These are phyloP conservation scores for Saxophila tyrrhenica DNA, from an alignment of 495 filamentous ascomycete genomes.

Conservation along the genomic window DNA sequence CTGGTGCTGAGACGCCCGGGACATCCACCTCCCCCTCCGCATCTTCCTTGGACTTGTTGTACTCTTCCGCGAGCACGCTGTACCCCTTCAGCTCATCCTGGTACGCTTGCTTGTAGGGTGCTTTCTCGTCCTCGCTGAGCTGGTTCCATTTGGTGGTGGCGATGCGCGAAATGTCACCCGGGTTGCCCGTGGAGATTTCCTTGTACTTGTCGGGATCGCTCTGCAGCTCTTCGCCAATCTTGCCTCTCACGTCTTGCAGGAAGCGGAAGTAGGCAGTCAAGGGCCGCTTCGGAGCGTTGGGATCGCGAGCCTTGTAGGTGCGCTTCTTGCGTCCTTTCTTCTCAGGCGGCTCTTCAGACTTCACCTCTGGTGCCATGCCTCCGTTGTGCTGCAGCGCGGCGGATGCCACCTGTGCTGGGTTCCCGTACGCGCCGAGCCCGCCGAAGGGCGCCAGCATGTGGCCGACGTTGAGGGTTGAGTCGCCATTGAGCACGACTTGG, in stretches of 20 bases:
- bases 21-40: slow-evolving; percentile 1
- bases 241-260: slow-evolving; percentile 67
- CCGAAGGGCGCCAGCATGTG: slow-evolving; percentile 18
- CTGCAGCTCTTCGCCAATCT: slow-evolving; percentile 67
- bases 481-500: slow-evolving; percentile 53
- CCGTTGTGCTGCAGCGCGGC: slow-evolving; percentile 2
- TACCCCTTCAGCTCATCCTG: slow-evolving; percentile 14
- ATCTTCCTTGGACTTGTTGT: slow-evolving; percentile 4
- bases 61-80: slow-evolving; percentile 3
- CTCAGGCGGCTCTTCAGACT: neutral
- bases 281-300: slow-evolving; percentile 87
- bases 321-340: slow-evolving; percentile 47
- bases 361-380: neutral
- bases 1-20: neutral
- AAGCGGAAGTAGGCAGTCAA: slow-evolving; percentile 91
- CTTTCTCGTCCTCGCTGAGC: slow-evolving; percentile 60
- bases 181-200: slow-evolving; percentile 38
- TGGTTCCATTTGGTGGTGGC: slow-evolving; percentile 69
- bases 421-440: slow-evolving; percentile 1
- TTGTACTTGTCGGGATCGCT: slow-evolving; percentile 24
- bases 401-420: slow-evolving; percentile 9
- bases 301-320: slow-evolving; percentile 54
- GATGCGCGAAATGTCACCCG: slow-evolving; percentile 72
- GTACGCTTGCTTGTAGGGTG: slow-evolving; percentile 42
- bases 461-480: slow-evolving; percentile 16